Base-by-base conservation (phyloP, 2,329 filamentous ascomycete species). In the Lachnellula arida region DNA sequence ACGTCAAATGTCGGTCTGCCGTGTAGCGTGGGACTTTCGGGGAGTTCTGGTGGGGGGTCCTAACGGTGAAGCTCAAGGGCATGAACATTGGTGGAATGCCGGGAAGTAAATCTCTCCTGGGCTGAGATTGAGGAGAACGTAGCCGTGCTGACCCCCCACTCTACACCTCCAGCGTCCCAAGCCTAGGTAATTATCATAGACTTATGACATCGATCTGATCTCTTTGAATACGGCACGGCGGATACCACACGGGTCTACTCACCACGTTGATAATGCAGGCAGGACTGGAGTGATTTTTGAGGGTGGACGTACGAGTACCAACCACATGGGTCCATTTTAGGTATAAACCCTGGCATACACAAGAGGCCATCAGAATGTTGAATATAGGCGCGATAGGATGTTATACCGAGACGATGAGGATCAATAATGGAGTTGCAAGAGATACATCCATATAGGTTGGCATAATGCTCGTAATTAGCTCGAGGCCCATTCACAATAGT, bases 201-300 rank as follows among this genome's bases (percentile, higher is more conserved):
- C 17, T 35, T 49, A 47, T 49, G 52, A 54, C 52, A 49, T 44
- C 37, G 22, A 23, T 23, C 22, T 23, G 32, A 19, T 14, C 3
- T 49, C 23, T 47, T 48, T 49, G 23, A 43, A 6, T 15, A 17
- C 37, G 37, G 37, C 37, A 34, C 23, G 28, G 52, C 22, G 22
- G 46, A 54, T 35, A 46, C 52, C 46, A 40, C 51, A 54, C 19
- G 8, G 39, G 23, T 53, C 6, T 23, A 11, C 15, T 46, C 37
- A 44, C 52, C 52, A 54, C 46, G 46, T 46, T 54, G 51, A 47
- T 53, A n/a, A 53, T 46, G 43, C 17, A 28, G 25, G 19, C 19
- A 11, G 34, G 14, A 9, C 17, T 28, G 51, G 34, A 39, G 19
- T 40, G 7, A 40, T 39, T 40, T 11, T 32, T 32, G 28, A 32